phyloP scores from a whole-genome alignment of 495 filamentous ascomycete species.

The Penicillium riverlandense region DNA sequence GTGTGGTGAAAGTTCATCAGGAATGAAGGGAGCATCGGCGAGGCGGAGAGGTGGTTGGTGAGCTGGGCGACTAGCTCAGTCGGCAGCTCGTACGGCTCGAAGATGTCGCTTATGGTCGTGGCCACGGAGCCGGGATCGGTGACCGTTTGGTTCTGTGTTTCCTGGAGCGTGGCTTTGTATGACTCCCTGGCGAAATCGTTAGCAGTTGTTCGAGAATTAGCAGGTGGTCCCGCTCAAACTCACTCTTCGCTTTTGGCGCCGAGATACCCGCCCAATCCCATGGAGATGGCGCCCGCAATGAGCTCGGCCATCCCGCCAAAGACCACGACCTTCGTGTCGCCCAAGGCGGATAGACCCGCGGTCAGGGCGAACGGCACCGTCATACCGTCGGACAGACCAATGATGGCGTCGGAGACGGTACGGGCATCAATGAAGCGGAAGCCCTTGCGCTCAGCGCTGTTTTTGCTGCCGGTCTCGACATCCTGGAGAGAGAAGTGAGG shows the following conservation, averaged over 20 bases:
- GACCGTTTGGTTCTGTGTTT: slow-evolving; percentile 35
- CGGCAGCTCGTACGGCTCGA: slow-evolving; percentile 49
- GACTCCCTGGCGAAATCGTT: slow-evolving; percentile 33
- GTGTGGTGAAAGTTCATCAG: slow-evolving; percentile 54
- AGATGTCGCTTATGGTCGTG: slow-evolving; percentile 41
- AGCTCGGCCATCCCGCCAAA: slow-evolving; percentile 52
- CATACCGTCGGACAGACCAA: slow-evolving; percentile 55
- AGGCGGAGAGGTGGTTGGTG: slow-evolving; percentile 38
- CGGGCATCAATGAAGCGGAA: slow-evolving; percentile 36
- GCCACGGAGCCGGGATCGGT: slow-evolving; percentile 29
- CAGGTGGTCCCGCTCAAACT: slow-evolving; percentile 6
- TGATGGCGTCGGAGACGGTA: slow-evolving; percentile 52
- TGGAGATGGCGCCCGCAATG: slow-evolving; percentile 52
- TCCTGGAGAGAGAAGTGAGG: slow-evolving; percentile 12
- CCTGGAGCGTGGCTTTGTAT: slow-evolving; percentile 41
- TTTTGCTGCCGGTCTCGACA: slow-evolving; percentile 15
- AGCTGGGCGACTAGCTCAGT: slow-evolving; percentile 35
- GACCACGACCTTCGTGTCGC: slow-evolving; percentile 49
- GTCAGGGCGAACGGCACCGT: slow-evolving; percentile 55
- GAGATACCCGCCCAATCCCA: slow-evolving; percentile 55
- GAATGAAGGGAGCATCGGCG: slow-evolving; percentile 44
- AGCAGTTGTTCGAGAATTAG: not conserved
- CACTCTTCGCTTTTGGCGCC: slow-evolving; percentile 65
- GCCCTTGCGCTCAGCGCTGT: slow-evolving; percentile 5
- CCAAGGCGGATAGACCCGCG: slow-evolving; percentile 47